A percentile compares a stretch with the other conserved stretches of the same genome.
phyloP scores from a whole-genome alignment of 2,329 filamentous ascomycete species.

The Pseudopyrenochaeta lycopersici region DNA sequence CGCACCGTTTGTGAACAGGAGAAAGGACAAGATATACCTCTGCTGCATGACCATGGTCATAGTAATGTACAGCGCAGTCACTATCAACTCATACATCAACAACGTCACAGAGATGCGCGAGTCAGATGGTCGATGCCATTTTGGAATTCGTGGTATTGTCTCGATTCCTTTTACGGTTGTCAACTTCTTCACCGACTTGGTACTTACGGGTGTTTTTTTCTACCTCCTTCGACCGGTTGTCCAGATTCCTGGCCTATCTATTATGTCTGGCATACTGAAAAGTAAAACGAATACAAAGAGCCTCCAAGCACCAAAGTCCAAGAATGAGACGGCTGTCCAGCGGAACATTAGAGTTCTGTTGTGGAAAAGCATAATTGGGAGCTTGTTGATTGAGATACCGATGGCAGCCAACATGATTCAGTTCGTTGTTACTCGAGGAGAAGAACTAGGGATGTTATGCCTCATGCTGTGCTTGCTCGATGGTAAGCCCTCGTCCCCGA shows the following conservation, averaged over 20 bases:
- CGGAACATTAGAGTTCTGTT: conserved; percentile 31
- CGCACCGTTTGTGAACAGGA: conserved; percentile 36
- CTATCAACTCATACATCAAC: conserved; percentile 33
- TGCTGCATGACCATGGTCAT: conserved; percentile 31
- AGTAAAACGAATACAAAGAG: too few species aligned
- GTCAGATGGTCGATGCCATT: conserved; percentile 44
- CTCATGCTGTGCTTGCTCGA: conserved; percentile 50
- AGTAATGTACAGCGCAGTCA: conserved; percentile 31
- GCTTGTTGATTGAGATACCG: conserved; percentile 45
- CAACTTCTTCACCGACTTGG: conserved; percentile 46
- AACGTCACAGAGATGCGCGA: conserved; percentile 40
- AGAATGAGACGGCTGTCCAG: conserved; percentile 18
- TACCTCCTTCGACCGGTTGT: conserved; percentile 40
- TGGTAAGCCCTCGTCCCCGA: conserved; percentile 29
- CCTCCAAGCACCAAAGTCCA: too few species aligned
- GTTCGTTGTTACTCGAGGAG: conserved; percentile 38
- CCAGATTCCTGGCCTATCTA: neutral
- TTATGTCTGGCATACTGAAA: too few species aligned
- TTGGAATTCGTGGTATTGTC: conserved; percentile 45
- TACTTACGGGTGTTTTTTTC: conserved; percentile 49
- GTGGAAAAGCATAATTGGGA: conserved; percentile 41
- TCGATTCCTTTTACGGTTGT: conserved; percentile 46
- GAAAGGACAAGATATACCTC: conserved; percentile 46
- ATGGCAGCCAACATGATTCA: conserved; percentile 49
- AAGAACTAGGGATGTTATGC: conserved; percentile 51